Evolutionary conservation across 2,329 filamentous ascomycete species (phyloP), one percentile per base, ranked within the genome.

Genomic region (Colletotrichum sp.): DNA sequence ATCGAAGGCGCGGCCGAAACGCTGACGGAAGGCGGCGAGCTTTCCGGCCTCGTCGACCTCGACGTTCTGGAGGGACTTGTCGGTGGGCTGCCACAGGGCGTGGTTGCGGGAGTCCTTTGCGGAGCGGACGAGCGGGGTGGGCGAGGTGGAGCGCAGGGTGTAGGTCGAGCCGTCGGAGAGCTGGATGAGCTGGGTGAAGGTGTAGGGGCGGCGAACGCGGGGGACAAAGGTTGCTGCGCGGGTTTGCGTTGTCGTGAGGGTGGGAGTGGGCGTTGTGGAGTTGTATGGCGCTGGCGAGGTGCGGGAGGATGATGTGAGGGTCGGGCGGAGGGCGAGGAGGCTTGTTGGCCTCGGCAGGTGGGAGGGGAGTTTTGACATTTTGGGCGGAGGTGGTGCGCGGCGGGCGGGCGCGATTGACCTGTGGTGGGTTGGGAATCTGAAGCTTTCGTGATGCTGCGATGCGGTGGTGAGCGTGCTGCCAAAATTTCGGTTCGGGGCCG

Each of bases 21-120:
- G 91, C 76, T 90, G 90, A 81, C 97, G 90, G 88, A 99, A 99
- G 71, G 95, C 94, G 68, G 93, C 94, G 81, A 99, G 86, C 82
- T 94, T 92, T 21, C 97, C 97, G 4, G 97, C 96, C 89, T 98
- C 97, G 84, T 99, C 97, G 77, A 97, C 92, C 87, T 99, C 97
- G 73, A 98, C 90, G 84, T 97, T 98, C 83, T 93, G 88, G 80
- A 99, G 89, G 77, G 94, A 94, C 85, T 92, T 92, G 79, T 94
- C 93, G 74, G 89, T 93, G 0, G 97, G 97, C 84, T 98, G 97
- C 97, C 97, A 99, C 69, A 98, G 86, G 3, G 95, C 88, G 81
- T 95, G 93, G 88, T 98, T 99, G 80, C 95, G 92, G 59, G 94
- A 95, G 87, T 99, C 97, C 86, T 98, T 97, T 76, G 87, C 86